Evolutionary conservation across 306 rosid genomes (phyloP).

Genomic region (Glycine tomentella): DNA sequence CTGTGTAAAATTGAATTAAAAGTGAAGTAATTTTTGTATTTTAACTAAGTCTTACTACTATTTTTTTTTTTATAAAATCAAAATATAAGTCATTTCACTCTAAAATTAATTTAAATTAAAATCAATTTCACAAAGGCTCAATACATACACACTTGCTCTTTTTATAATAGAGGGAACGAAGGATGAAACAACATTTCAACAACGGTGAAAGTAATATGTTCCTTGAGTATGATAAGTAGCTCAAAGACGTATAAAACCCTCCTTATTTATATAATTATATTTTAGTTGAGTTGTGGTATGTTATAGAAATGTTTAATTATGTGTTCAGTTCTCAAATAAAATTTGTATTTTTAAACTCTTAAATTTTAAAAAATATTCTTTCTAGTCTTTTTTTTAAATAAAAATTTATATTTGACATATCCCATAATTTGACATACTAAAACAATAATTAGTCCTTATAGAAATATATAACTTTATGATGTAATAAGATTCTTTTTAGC

Average conservation of each 20-base stretch:
- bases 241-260: background rate
- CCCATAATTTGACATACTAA: too few relatives aligned
- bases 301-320: background rate
- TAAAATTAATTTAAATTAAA: too few relatives aligned
- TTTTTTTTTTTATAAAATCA: too few relatives aligned
- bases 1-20: too few relatives aligned
- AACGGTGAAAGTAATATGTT: constrained; percentile 1
- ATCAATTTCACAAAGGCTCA: background rate
- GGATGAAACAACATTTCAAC: background rate
- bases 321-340: too few relatives aligned
- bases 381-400: too few relatives aligned
- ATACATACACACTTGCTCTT: background rate
- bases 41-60: too few relatives aligned
- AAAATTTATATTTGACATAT: too few relatives aligned
- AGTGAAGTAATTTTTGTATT: too few relatives aligned
- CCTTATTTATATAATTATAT: background rate
- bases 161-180: background rate
- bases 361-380: too few relatives aligned
- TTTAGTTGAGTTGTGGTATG: background rate
- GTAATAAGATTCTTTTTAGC: background rate
- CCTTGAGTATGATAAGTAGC: background rate
- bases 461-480: background rate
- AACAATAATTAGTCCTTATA: background rate
- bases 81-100: too few relatives aligned
- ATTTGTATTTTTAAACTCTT: too few relatives aligned